Conservation (phyloP, 495 filamentous ascomycete genomes). For the Penicillium odoratum region DNA sequence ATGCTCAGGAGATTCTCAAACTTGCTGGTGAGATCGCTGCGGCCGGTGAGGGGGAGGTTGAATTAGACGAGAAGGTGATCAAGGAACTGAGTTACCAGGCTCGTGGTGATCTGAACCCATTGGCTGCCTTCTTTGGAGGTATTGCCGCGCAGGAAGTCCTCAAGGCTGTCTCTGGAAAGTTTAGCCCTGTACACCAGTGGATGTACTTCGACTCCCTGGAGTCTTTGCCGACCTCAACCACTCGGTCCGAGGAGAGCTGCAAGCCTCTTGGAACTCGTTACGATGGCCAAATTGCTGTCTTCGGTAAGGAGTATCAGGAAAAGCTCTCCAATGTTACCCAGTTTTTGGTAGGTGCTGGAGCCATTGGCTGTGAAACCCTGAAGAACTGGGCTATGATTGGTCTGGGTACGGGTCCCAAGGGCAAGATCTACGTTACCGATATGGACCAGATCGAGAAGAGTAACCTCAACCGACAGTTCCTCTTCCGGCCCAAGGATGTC, state of each 20-base stretch:
- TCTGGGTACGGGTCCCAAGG: conserved; percentile 82
- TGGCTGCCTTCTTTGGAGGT: conserved; percentile 96
- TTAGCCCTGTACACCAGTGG: conserved; percentile 88
- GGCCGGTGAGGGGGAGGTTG: conserved; percentile 66
- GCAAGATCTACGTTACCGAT: conserved; percentile 88
- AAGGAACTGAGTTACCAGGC: conserved; percentile 95
- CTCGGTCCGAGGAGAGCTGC: conserved; percentile 83
- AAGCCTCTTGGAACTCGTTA: conserved; percentile 81
- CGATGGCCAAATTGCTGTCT: conserved; percentile 96
- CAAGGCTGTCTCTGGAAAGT: conserved; percentile 97
- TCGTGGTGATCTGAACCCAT: conserved; percentile 83
- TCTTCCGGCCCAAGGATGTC: conserved; percentile 93
- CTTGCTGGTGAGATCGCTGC: conserved; percentile 68
- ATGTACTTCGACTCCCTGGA: conserved; percentile 98
- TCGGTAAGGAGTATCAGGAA: conserved; percentile 90
- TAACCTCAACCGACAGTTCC: conserved; percentile 96
- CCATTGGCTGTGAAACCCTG: conserved; percentile 98
- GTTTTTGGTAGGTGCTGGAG: conserved; percentile 95
- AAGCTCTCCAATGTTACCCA: conserved; percentile 85
- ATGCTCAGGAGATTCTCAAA: conserved; percentile 75
- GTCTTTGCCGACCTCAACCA: conserved; percentile 72
- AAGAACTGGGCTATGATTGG: conserved; percentile 99
- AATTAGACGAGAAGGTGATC: conserved; percentile 90
- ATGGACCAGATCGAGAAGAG: conserved; percentile 99
- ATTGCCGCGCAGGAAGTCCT: conserved; percentile 94